These are phyloP conservation scores for Penicillium sp. DNA, from an alignment of 2,329 filamentous ascomycete species.

Conservation along the genomic window DNA sequence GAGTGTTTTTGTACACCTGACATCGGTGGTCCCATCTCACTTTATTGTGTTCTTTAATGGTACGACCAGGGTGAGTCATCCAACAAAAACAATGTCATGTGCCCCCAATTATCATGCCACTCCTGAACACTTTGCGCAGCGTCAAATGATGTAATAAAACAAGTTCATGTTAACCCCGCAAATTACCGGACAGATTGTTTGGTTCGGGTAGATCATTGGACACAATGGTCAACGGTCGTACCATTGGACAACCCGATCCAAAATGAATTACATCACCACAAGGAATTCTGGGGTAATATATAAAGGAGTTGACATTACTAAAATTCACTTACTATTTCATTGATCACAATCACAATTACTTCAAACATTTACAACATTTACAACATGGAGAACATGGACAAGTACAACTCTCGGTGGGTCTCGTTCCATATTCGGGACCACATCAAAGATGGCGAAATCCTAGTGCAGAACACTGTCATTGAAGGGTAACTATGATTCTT, in stretches of 20 bases:
- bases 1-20: no score
- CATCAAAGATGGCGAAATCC: constrained; percentile 25
- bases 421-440: constrained; percentile 31
- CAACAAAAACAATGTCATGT: not conserved
- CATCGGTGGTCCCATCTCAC: no score
- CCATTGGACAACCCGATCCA: not conserved
- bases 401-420: constrained; percentile 31
- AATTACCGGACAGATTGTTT: not conserved
- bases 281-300: constrained; percentile 2
- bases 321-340: not conserved
- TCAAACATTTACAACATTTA: not conserved
- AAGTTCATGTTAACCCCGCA: not conserved
- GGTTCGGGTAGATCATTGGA: not conserved
- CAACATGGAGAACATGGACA: constrained; percentile 13
- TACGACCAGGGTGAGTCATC: no score
- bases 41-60: no score
- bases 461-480: constrained; percentile 29
- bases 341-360: not conserved
- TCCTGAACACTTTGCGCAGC: not conserved
- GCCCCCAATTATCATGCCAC: not conserved
- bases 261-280: constrained; percentile 9
- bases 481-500: constrained; percentile 22
- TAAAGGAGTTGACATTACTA: not conserved
- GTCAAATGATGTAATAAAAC: not conserved
- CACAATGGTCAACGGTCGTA: not conserved